Evolutionary conservation across 208 protist species (phyloP).

Genomic region (Acanthamoeba divionensis): DNA sequence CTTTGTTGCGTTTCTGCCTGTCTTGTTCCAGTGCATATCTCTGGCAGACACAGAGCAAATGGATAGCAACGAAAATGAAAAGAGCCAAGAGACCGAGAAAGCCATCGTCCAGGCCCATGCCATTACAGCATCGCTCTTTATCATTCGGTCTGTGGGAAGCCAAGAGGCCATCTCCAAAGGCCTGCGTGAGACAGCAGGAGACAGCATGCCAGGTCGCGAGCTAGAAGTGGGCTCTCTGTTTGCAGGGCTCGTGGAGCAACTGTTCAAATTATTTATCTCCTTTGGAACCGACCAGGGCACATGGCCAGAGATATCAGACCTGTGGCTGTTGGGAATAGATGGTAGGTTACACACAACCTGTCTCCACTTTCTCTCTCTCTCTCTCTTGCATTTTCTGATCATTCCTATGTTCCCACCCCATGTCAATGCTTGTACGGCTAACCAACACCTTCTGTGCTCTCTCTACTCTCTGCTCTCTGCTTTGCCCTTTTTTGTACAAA

Average conservation of each 20-base stretch:
- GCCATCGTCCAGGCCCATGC: conserved; percentile 25
- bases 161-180: neutral
- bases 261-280: neutral
- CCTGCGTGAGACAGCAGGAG: neutral
- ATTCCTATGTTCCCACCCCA: too few species aligned
- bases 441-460: too few species aligned
- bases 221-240: neutral
- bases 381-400: too few species aligned
- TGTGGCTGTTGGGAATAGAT: conserved; percentile 41
- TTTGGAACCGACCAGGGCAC: neutral
- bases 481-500: too few species aligned
- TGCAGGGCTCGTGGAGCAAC: neutral
- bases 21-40: neutral
- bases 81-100: neutral
- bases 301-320: conserved; percentile 33
- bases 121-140: neutral
- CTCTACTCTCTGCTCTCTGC: too few species aligned
- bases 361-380: too few species aligned
- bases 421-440: too few species aligned
- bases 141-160: neutral
- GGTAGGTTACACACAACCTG: neutral
- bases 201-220: neutral
- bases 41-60: too few species aligned
- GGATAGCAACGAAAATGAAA: too few species aligned
- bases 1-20: neutral